Base-by-base conservation (phyloP, 129 eudicot species). In the Apium graveolens region DNA sequence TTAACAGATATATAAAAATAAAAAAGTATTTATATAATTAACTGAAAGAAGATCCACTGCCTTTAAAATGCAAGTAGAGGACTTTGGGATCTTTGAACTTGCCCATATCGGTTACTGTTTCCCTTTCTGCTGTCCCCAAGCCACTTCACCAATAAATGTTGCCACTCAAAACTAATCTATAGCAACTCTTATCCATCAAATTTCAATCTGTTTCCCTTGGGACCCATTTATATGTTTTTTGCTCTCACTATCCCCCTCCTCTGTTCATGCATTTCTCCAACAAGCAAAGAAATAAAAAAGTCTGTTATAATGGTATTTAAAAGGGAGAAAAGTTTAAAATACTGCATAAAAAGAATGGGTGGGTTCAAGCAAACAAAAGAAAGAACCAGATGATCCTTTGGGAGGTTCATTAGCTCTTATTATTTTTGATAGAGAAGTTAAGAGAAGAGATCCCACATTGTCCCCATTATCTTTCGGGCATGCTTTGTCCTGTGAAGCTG, bases 231-330 rank as follows among this genome's bases (percentile, higher is more conserved):
- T 43, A 44, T 74, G 31, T 26, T 74, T 9, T 71, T 71, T 60
- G 10, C 32, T 42, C 49, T 72, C 68, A 16, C 18, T 72, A 24
- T 72, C 69, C 31, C 21, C 14, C 75, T 69, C 63, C 78, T 53
- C 62, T 76, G 81, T 79, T 75, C 82, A 77, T 86, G 84, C 86
- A 82, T 82, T 80, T 73, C 78, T 80, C 86, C 84, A 82, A 82
- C 79, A 82, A 77, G 79, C 76, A 76, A 68, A 86, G 62, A 77
- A 79, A 60, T 31, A 31, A 66, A 66, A 66, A n/a, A n/a, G n/a
- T n/a, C n/a, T n/a, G n/a, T n/a, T n/a, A n/a, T n/a, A n/a, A n/a
- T 18, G 57, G 86, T 57, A 57, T 86, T 86, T 82, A 86, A 85
- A 85, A 82, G 75, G 74, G 75, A 73, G 83, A 79, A 76, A 79